A percentile compares a stretch with the other conserved stretches of the same genome.
Evolutionary conservation across 495 filamentous ascomycete species (phyloP).

Genomic region (Penicillium parvum): DNA sequence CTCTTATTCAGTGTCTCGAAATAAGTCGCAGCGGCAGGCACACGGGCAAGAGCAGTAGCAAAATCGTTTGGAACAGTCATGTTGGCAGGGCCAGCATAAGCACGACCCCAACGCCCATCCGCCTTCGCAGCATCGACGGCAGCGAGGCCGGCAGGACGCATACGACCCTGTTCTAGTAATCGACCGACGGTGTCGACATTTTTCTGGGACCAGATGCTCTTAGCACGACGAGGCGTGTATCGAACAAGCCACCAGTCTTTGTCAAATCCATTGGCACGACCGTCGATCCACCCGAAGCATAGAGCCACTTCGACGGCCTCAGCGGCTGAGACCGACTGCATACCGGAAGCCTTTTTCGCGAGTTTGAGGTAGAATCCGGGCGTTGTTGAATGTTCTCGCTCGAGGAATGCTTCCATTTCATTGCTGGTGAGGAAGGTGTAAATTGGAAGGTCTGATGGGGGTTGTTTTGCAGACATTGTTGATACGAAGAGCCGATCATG

Average conservation of each 20-base stretch:
- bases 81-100: constrained; percentile 44
- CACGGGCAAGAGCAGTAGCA: constrained; percentile 22
- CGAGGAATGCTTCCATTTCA: constrained; percentile 45
- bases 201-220: constrained; percentile 51
- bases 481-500: too few species aligned
- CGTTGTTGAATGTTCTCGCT: constrained; percentile 23
- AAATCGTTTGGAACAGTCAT: constrained; percentile 46
- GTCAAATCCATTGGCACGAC: constrained; percentile 42
- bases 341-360: constrained; percentile 45
- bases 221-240: constrained; percentile 51
- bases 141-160: constrained; percentile 42
- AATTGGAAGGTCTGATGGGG: constrained; percentile 30
- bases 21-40: constrained; percentile 26
- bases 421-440: constrained; percentile 31
- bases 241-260: constrained; percentile 41
- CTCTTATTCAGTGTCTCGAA: constrained; percentile 40
- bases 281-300: constrained; percentile 60
- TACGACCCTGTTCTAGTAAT: constrained; percentile 39
- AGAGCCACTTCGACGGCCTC: constrained; percentile 53
- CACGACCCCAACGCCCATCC: constrained; percentile 52
- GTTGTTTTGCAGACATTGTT: constrained; percentile 13
- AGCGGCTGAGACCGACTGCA: constrained; percentile 43
- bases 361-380: constrained; percentile 51
- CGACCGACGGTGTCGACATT: constrained; percentile 42
- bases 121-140: constrained; percentile 50